A percentile compares a stretch with the other conserved stretches of the same genome.
Conservation (phyloP, 352 stramenopile genomes). For the Pythium phragmiticola region DNA sequence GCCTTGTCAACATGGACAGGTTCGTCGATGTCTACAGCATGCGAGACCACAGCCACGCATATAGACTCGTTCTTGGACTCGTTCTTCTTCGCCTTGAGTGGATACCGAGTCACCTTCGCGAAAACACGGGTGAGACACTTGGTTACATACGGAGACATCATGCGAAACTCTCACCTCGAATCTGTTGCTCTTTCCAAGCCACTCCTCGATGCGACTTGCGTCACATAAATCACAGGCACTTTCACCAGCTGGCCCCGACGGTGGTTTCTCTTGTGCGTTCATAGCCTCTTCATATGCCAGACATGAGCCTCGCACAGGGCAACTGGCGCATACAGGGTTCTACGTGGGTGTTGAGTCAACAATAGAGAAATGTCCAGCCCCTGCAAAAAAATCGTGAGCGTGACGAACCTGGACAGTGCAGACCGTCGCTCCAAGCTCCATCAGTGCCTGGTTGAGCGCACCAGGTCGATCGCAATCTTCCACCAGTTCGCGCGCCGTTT, state of each 20-base stretch:
- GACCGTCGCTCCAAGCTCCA: constrained; percentile 98
- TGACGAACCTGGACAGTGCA: constrained; percentile 80
- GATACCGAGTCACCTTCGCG: constrained; percentile 70
- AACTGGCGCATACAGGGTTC: constrained; percentile 71
- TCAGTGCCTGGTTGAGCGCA: constrained; percentile 97
- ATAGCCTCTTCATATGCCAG: constrained; percentile 63
- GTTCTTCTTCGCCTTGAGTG: constrained; percentile 82
- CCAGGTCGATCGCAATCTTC: constrained; percentile 77
- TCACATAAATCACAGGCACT: constrained; percentile 66
- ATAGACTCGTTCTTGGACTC: constrained; percentile 75
- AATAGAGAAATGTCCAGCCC: neutral
- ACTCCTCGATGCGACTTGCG: constrained; percentile 49
- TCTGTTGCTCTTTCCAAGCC: constrained; percentile 31
- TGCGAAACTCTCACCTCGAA: constrained; percentile 24
- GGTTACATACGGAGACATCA: neutral
- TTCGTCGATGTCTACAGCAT: constrained; percentile 21
- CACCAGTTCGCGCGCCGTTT: constrained; percentile 63
- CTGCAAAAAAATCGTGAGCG: neutral
- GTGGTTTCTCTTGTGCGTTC: constrained; percentile 15
- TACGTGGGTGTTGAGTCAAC: constrained; percentile 22
- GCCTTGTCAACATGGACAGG: neutral
- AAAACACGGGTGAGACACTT: neutral
- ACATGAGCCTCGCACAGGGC: constrained; percentile 63
- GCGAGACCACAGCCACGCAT: constrained; percentile 68
- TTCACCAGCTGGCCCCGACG: neutral